Conservation (phyloP, 495 filamentous ascomycete genomes). For the Ascodesmis nigricans region DNA sequence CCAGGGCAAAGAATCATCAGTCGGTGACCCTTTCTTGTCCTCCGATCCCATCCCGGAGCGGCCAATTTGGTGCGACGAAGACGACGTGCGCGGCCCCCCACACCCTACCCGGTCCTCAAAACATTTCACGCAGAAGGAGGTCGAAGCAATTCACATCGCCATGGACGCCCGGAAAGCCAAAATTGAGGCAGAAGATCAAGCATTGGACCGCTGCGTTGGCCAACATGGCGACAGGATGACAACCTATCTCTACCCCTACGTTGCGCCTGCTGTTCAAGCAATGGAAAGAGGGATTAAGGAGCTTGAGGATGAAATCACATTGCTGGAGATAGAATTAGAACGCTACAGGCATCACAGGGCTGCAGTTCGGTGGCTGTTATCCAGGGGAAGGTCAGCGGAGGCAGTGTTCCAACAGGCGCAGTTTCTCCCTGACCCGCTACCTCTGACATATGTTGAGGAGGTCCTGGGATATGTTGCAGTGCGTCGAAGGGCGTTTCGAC, state of each 20-base stretch:
- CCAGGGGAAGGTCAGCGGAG: not conserved
- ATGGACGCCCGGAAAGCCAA: not conserved
- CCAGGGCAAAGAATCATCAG: too few relatives aligned
- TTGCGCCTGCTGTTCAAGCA: not conserved
- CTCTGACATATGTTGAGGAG: too few relatives aligned
- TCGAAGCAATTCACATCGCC: not conserved
- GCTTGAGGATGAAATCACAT: not conserved
- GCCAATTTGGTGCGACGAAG: too few relatives aligned
- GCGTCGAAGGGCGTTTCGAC: too few relatives aligned
- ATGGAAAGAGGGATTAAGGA: not conserved
- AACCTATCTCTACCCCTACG: not conserved
- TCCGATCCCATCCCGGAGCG: too few relatives aligned
- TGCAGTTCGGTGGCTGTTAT: slow-evolving; percentile 1
- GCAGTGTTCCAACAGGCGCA: too few relatives aligned
- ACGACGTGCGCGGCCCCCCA: too few relatives aligned
- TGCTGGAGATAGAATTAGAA: not conserved
- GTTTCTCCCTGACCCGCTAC: too few relatives aligned
- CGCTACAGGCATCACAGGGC: not conserved
- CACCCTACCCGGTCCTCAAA: too few relatives aligned
- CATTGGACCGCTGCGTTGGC: not conserved
- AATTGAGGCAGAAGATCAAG: not conserved
- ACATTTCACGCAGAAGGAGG: slow-evolving; percentile 2
- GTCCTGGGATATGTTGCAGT: too few relatives aligned
- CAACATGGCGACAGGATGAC: too few relatives aligned
- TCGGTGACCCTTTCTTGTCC: too few relatives aligned